Evolutionary conservation across 139 green algal species (phyloP).

Genomic region (Tetraselmis striata): DNA sequence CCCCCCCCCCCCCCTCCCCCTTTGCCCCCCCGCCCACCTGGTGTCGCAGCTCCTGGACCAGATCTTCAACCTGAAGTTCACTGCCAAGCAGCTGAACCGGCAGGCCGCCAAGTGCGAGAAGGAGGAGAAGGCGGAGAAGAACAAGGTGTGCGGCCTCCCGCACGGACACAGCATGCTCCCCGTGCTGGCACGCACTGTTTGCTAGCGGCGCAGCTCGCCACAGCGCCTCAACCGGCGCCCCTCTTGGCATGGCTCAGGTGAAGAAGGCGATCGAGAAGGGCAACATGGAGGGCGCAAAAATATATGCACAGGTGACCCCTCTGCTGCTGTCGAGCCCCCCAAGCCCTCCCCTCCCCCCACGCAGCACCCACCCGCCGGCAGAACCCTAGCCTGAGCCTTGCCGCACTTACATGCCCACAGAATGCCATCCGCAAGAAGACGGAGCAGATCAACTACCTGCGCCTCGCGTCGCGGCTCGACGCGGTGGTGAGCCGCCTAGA

Average conservation of each 20-base stretch:
- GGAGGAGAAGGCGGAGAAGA: constrained; percentile 88
- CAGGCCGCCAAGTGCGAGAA: constrained; percentile 80
- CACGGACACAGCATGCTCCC: neutral
- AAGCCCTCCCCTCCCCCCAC: no score
- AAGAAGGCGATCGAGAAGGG: constrained; percentile 99
- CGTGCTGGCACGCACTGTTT: neutral
- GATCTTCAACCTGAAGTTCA: constrained; percentile 97
- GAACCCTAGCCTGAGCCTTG: no score
- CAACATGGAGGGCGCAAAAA: constrained; percentile 84
- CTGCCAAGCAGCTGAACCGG: constrained; percentile 81
- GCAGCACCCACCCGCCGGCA: no score
- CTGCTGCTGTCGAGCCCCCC: no score
- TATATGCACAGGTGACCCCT: constrained; percentile 74
- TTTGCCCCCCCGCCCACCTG: neutral
- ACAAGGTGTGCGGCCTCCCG: no score
- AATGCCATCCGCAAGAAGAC: constrained; percentile 90
- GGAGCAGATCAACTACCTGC: constrained; percentile 94
- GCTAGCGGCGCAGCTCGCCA: neutral
- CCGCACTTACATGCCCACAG: constrained; percentile 43
- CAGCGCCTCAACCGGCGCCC: neutral
- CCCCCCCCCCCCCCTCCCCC: neutral
- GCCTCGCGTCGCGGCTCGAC: constrained; percentile 81
- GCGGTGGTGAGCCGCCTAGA: constrained; percentile 85
- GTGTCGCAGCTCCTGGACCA: constrained; percentile 38
- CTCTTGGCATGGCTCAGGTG: constrained; percentile 46